Percentiles rank a stretch among this genome's conserved stretches.
Conservation (phyloP, 2,329 filamentous ascomycete species). For the Talaromyces rugulosus region DNA sequence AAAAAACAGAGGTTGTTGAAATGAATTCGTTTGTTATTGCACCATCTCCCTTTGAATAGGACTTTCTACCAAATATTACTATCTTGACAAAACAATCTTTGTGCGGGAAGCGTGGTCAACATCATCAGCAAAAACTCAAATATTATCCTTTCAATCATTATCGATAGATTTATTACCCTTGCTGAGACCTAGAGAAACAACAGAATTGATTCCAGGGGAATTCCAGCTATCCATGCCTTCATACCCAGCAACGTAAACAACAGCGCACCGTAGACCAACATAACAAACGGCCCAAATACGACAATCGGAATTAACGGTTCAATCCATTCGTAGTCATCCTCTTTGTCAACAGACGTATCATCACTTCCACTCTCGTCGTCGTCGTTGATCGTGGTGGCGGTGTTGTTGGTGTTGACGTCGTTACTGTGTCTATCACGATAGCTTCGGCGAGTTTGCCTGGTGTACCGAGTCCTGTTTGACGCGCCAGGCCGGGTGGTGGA, state of each 20-base stretch:
- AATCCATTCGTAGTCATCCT: not conserved
- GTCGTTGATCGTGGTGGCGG: no score
- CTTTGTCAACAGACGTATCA: not conserved
- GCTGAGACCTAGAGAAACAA: not conserved
- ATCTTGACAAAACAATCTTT: not conserved
- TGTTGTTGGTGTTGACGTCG: not conserved
- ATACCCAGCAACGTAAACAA: not conserved
- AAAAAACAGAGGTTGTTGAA: not conserved
- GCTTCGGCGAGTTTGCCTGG: not conserved
- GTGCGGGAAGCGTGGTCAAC: no score
- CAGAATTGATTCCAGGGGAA: not conserved
- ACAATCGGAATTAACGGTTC: not conserved
- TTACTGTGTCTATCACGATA: not conserved
- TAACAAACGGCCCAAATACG: not conserved
- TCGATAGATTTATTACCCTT: accelerated
- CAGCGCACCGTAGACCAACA: not conserved
- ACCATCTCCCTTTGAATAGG: not conserved
- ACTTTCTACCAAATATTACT: not conserved
- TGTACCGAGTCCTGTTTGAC: not conserved
- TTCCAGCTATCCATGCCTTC: not conserved
- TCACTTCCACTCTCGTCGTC: not conserved
- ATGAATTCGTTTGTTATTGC: not conserved
- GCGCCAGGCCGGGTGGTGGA: not conserved
- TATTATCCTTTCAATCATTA: not conserved
- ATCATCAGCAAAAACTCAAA: no score